phyloP scores from a whole-genome alignment of 2,329 filamentous ascomycete species.

The Ophidiomyces ophidiicola region DNA sequence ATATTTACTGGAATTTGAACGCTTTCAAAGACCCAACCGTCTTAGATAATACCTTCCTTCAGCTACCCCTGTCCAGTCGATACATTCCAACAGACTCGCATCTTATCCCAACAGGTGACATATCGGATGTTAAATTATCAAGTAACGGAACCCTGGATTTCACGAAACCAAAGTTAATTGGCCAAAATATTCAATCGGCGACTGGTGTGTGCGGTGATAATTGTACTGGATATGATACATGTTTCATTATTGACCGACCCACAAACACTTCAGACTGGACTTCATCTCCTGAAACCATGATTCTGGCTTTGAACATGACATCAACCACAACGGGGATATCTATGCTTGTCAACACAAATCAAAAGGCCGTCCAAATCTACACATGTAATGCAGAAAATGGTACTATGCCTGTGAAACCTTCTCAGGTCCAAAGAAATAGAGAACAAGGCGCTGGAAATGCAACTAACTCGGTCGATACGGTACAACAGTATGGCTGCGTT shows the following conservation, averaged over 20 bases:
- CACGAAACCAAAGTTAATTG: constrained; percentile 67
- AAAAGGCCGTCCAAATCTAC: constrained; percentile 82
- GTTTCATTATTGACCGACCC: constrained; percentile 37
- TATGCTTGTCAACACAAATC: constrained; percentile 69
- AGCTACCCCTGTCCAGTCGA: constrained; percentile 36
- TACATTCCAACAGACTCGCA: constrained; percentile 44
- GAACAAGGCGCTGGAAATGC: constrained; percentile 40
- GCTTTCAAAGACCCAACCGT: constrained; percentile 35
- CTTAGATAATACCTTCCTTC: constrained; percentile 34
- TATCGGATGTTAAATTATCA: constrained; percentile 66
- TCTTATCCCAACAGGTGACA: constrained; percentile 62
- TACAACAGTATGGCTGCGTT: constrained; percentile 64
- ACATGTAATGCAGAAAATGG: constrained; percentile 68
- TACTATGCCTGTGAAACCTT: constrained; percentile 34
- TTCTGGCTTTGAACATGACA: constrained; percentile 47
- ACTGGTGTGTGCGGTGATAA: constrained; percentile 63
- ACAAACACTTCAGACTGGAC: constrained; percentile 19
- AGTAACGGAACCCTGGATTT: constrained; percentile 43
- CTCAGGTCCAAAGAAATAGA: constrained; percentile 41
- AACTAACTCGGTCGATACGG: constrained; percentile 29
- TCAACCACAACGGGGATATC: constrained; percentile 67
- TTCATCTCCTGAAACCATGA: constrained; percentile 25
- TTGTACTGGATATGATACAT: constrained; percentile 72
- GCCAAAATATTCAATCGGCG: constrained; percentile 53
- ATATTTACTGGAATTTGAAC: constrained; percentile 43